Evolutionary conservation across 2,329 filamentous ascomycete species (phyloP), one percentile per base, ranked within the genome.

Genomic region (Penicillium sclerotigenum): DNA sequence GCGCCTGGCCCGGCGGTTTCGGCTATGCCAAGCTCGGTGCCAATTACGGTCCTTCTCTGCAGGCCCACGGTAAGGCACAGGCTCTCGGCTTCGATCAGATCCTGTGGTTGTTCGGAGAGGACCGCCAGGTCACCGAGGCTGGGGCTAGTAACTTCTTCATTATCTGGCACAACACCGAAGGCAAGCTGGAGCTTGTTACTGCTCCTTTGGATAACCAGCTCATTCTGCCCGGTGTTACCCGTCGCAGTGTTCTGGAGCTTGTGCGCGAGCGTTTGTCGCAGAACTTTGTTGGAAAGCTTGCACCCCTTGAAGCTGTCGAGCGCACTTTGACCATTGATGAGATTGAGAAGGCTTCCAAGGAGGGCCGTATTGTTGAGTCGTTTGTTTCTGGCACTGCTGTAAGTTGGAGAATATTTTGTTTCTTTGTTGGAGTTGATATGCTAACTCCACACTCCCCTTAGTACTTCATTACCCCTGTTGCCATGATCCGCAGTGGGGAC

Each of bases 121-220:
- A 93, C 64, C 84, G 83, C 50, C 84, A 85, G 70, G 91, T 95
- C 61, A 97, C 92, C 2, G 92, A 97, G 78, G 92, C 92, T 2
- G 92, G 92, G 5, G 92, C 91, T 13, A 90, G 86, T 68, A 97
- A 97, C 77, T 96, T 96, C 77, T 96, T 97, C 69, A 80, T 96
- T 8, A 79, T 96, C 13, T 91, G 88, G 89, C 82, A 68, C 38
- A 71, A 72, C 54, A 66, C 80, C 70, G 82, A 87, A 64, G 86
- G 83, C 8, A 82, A 79, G 65, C 69, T 82, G 24, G 81, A 94
- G 78, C 80, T 97, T 31, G 80, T 96, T 54, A 97, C 92, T 2
- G 91, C 92, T 2, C 90, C 90, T 9, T 76, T 97, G 41, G 88
- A 88, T 56, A 90, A 90, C 68, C 85, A 88, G 68, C 81, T 96